Conservation (phyloP, 768 basidiomycete species). For the Collybia mongolica region DNA sequence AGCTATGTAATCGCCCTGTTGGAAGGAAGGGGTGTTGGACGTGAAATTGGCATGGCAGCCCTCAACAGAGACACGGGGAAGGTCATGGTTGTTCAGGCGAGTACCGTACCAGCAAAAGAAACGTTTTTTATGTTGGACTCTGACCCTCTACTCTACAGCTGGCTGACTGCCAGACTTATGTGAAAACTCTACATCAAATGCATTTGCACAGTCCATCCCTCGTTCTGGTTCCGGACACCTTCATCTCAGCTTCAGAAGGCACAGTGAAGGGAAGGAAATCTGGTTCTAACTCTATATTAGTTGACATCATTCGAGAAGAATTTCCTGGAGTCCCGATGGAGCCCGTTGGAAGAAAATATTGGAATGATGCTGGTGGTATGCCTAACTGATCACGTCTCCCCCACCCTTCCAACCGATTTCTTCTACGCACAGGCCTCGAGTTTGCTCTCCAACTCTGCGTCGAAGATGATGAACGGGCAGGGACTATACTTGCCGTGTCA, state of each 20-base stretch:
- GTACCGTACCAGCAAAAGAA: constrained; percentile 19
- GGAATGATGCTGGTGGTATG: constrained; percentile 79
- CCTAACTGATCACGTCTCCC: not conserved
- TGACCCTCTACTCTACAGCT: constrained; percentile 41
- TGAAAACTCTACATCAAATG: constrained; percentile 87
- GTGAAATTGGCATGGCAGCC: constrained; percentile 87
- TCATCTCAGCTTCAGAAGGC: constrained; percentile 57
- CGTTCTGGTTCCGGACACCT: constrained; percentile 83
- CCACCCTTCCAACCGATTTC: constrained; percentile 1
- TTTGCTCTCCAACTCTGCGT: constrained; percentile 77
- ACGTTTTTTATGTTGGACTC: constrained; percentile 1
- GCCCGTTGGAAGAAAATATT: constrained; percentile 74
- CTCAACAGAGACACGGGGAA: constrained; percentile 78
- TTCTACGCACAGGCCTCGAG: constrained; percentile 58
- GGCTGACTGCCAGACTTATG: constrained; percentile 84
- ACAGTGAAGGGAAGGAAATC: constrained; percentile 44
- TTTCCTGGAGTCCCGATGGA: constrained; percentile 69
- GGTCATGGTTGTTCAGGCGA: constrained; percentile 72
- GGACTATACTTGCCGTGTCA: constrained; percentile 72
- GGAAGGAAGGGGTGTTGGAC: constrained; percentile 74
- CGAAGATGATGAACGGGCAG: constrained; percentile 80
- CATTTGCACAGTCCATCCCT: constrained; percentile 69
- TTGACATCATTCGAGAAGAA: constrained; percentile 72
- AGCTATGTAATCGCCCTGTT: constrained; percentile 68
- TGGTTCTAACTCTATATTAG: constrained; percentile 55